Base-by-base conservation (phyloP, 176 grass and related monocot species). In the Carex myosuroides region DNA sequence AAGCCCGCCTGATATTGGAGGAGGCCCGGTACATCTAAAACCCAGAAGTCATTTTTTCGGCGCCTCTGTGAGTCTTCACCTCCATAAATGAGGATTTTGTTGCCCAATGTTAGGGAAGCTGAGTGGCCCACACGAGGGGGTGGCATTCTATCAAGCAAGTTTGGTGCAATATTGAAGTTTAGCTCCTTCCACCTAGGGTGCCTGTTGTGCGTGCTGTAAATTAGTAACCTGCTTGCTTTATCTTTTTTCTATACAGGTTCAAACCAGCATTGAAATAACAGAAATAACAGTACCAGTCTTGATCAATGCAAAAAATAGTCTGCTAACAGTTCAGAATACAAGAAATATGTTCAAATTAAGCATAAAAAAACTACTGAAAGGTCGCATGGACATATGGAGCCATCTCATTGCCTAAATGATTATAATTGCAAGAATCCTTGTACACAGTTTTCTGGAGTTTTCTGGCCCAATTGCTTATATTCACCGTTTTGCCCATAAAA, bases 1-100 rank as follows among this genome's bases (percentile, higher is more conserved):
- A 83, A 87, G 77, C 86, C 91, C 56, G 91, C 84, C 74, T 87
- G 85, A 11, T 87, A 89, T 44, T 79, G 90, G 68, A 77, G 65
- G 61, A 95, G 85, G 75, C 86, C 76, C 44, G 86, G 72, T 48
- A 88, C 73, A 86, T 99, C 96, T 83, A 99, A 87, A 71, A 89
- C 86, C 96, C 93, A 99, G 68, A 99, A 99, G 79, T 99, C 96
- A 88, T 95, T 70, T 80, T 90, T 95, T n/a, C 93, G 89, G 18
- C 53, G 88, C 53, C 88, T 99, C 83, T 93, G 85, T 4, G 89
- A 90, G 46, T 95, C 96, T 87, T 99, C 96, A 22, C 96, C 96
- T 13, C 96, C 96, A 72, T 99, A 95, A 59, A 99, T 87, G 70
- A 99, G 91, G 85, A 99, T 90, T 81, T 93, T 99, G 73, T 89